These are phyloP conservation scores for Penicillium pancosmium DNA, from an alignment of 495 filamentous ascomycete species.

Conservation along the genomic window DNA sequence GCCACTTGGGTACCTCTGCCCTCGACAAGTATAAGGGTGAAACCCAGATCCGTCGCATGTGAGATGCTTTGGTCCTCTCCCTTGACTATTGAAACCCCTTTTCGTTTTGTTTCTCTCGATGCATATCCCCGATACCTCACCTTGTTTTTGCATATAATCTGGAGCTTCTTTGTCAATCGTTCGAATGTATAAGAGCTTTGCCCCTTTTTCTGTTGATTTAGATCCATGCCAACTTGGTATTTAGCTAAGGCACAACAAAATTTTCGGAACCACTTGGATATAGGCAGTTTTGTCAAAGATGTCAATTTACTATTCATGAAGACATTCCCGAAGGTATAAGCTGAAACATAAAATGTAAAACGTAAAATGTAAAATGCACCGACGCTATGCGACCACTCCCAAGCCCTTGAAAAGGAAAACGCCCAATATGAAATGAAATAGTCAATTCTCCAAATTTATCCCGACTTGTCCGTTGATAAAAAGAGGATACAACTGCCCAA, in stretches of 20 bases:
- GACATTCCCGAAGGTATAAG: too few species aligned
- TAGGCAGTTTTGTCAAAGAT: too few species aligned
- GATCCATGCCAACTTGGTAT: background rate
- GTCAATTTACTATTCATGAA: too few species aligned
- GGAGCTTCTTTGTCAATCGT: background rate
- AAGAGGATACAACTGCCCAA: conserved; percentile 77
- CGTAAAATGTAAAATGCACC: too few species aligned
- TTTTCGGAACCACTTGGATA: background rate
- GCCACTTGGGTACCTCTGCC: conserved; percentile 71
- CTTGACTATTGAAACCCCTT: background rate
- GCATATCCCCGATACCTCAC: conserved; percentile 19
- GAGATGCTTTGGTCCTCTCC: background rate
- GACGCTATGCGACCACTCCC: background rate
- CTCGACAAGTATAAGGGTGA: conserved; percentile 87
- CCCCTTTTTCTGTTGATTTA: background rate
- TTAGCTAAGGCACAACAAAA: background rate
- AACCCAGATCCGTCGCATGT: conserved; percentile 88
- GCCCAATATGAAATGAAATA: background rate
- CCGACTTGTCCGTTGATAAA: conserved; percentile 53
- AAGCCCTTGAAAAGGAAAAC: background rate
- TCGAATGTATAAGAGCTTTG: background rate
- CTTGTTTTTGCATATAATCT: conserved; percentile 1
- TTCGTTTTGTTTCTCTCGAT: conserved; percentile 9
- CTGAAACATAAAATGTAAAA: too few species aligned
- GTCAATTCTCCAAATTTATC: background rate